These are phyloP conservation scores for Lentinula sp. DNA, from an alignment of 768 basidiomycete species.

Conservation along the genomic window DNA sequence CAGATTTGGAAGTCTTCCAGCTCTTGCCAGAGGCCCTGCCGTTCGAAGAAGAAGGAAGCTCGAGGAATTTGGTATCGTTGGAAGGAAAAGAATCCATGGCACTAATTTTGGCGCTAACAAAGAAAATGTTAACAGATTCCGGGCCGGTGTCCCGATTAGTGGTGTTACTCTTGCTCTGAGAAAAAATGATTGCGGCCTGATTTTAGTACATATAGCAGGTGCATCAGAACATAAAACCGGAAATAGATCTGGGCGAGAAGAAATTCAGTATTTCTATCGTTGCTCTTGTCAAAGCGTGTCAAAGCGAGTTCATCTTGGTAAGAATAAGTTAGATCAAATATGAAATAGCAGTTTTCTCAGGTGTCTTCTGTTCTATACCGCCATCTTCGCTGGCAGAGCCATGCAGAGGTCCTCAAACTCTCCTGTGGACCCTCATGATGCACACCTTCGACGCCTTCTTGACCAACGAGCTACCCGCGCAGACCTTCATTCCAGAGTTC, in stretches of 20 bases:
- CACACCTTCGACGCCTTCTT: conserved; percentile 43
- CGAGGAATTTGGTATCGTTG: conserved; percentile 9
- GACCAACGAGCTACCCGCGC: conserved; percentile 49
- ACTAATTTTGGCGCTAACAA: neutral
- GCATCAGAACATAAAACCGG: neutral
- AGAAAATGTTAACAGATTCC: neutral
- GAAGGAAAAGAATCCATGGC: neutral
- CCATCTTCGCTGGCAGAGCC: conserved; percentile 10
- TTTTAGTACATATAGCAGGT: neutral
- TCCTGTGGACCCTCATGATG: conserved; percentile 32
- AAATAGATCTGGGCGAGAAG: neutral
- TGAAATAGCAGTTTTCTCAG: neutral
- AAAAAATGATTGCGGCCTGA: too few relatives aligned
- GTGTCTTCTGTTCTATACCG: neutral
- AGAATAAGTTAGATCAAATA: neutral
- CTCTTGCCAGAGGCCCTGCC: conserved; percentile 67
- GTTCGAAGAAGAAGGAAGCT: conserved; percentile 51
- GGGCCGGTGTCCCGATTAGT: neutral
- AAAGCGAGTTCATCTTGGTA: neutral
- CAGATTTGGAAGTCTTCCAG: conserved; percentile 51
- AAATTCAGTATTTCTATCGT: neutral
- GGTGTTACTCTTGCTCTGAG: neutral
- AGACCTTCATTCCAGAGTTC: conserved; percentile 42
- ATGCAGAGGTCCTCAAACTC: conserved; percentile 39
- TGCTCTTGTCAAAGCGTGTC: neutral